Evolutionary conservation across 1,284 basidiomycete genomes (phyloP).

Genomic region (Microbotryum scabiosae): DNA sequence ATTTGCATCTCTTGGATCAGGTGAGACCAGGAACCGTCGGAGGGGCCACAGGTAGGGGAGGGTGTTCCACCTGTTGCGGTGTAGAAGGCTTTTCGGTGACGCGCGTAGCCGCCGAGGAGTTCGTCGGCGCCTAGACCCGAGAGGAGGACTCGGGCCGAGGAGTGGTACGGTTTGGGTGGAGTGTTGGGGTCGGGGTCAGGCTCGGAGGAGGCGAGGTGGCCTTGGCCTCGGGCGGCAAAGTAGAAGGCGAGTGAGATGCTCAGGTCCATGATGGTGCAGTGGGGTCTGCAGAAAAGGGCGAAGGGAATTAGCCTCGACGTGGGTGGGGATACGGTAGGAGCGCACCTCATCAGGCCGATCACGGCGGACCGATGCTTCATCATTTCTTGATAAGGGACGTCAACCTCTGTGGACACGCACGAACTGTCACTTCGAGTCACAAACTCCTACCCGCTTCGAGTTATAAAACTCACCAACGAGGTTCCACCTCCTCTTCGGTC

Average conservation of each 20-base stretch:
- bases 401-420: conserved; percentile 58
- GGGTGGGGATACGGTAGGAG: not conserved
- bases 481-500: conserved; percentile 73
- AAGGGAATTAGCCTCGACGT: conserved; percentile 47
- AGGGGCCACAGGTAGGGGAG: conserved; percentile 53
- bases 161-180: conserved; percentile 51
- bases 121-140: conserved; percentile 95
- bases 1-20: conserved; percentile 82
- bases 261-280: conserved; percentile 73
- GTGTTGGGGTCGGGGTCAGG: not conserved
- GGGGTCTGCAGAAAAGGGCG: conserved; percentile 45
- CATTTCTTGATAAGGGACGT: conserved; percentile 70
- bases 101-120: conserved; percentile 83
- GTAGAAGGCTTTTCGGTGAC: conserved; percentile 69
- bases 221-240: conserved; percentile 77
- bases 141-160: conserved; percentile 70
- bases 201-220: conserved; percentile 39
- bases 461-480: conserved; percentile 52
- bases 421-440: not conserved
- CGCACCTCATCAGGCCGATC: conserved; percentile 58
- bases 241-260: conserved; percentile 85
- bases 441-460: conserved; percentile 4
- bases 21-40: conserved; percentile 73
- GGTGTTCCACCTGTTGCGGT: not conserved
- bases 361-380: conserved; percentile 40